A percentile compares a stretch with the other conserved stretches of the same genome.
phyloP scores from a whole-genome alignment of 2,329 filamentous ascomycete genomes.

The Trichocomaceae sp. region DNA sequence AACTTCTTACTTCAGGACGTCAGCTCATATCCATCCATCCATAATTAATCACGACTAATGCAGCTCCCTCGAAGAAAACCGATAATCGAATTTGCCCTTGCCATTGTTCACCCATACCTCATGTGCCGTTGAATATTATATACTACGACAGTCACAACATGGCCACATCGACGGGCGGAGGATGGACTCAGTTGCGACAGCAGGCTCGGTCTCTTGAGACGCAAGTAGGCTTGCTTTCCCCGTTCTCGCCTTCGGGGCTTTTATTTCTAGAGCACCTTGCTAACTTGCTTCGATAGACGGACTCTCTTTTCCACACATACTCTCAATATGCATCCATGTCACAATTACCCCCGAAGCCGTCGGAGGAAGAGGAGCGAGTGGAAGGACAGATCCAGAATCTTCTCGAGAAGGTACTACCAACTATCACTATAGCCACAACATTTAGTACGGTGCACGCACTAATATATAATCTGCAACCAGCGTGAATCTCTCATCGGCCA shows the following conservation, averaged over 20 bases:
- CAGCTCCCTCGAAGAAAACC: neutral
- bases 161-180: conserved; percentile 52
- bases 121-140: neutral
- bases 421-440: neutral
- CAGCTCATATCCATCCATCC: neutral
- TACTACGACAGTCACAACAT: conserved; percentile 30
- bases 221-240: conserved; percentile 66
- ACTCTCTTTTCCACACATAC: conserved; percentile 64
- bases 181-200: conserved; percentile 92
- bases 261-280: neutral
- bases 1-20: too few species aligned
- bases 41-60: neutral
- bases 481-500: conserved; percentile 75
- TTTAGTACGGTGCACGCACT: conserved; percentile 7
- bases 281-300: conserved; percentile 56
- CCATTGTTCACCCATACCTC: neutral
- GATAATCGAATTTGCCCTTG: neutral
- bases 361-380: conserved; percentile 72
- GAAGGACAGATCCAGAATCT: conserved; percentile 79
- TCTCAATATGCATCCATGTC: conserved; percentile 80
- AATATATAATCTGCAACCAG: conserved; percentile 40
- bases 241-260: neutral
- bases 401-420: conserved; percentile 61
- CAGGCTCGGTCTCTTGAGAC: conserved; percentile 83
- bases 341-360: conserved; percentile 73